Evolutionary conservation across 208 protist genomes (phyloP).

Genomic region (Crithidia thermophila): DNA sequence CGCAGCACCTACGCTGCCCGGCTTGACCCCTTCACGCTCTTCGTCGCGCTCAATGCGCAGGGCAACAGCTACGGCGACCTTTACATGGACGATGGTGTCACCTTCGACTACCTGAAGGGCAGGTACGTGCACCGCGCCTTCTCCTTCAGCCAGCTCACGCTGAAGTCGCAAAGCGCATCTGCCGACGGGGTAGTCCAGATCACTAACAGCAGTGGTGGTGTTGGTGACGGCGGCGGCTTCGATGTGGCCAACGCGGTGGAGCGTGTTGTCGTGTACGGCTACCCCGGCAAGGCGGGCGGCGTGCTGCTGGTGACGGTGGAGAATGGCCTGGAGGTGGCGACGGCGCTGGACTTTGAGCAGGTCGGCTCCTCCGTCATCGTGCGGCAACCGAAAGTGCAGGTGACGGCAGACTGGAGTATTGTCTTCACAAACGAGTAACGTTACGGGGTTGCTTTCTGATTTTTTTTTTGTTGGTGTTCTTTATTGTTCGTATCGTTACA

Average conservation of each 20-base stretch:
- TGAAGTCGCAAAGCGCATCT: no score
- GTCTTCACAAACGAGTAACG: conserved; percentile 43
- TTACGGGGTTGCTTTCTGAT: background rate
- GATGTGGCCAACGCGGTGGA: conserved; percentile 53
- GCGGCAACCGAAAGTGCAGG: conserved; percentile 53
- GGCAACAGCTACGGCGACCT: conserved; percentile 72
- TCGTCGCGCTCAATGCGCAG: conserved; percentile 81
- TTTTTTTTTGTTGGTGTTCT: background rate
- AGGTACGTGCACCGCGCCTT: conserved; percentile 57
- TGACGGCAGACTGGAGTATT: conserved; percentile 67
- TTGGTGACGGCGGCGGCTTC: background rate
- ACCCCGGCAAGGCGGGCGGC: conserved; percentile 29
- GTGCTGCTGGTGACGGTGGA: conserved; percentile 9
- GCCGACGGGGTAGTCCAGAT: no score
- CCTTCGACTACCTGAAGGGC: conserved; percentile 67
- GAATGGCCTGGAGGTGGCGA: conserved; percentile 7
- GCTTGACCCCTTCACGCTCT: conserved; percentile 94
- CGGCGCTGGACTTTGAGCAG: conserved; percentile 59
- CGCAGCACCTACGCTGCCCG: conserved; percentile 78
- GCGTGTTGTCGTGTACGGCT: conserved; percentile 73
- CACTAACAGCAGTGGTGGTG: conserved; percentile 3
- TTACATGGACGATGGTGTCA: conserved; percentile 78
- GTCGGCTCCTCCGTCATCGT: conserved; percentile 57
- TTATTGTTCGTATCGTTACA: no score
- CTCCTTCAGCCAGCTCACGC: conserved; percentile 43